phyloP scores from a whole-genome alignment of 2,329 filamentous ascomycete species.

The Ceratocystis albifundus region DNA sequence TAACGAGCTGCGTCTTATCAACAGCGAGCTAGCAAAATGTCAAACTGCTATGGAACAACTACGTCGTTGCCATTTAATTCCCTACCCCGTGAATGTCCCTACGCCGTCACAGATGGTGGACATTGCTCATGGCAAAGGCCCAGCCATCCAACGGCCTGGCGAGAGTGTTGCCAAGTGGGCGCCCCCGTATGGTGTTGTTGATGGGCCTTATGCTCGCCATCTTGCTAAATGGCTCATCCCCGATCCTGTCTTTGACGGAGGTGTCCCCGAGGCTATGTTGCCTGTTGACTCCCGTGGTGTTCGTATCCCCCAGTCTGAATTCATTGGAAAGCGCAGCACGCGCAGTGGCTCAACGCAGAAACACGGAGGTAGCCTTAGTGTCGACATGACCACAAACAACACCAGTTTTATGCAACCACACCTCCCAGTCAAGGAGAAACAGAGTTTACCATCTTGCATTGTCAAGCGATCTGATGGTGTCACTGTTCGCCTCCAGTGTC shows the following conservation, averaged over 20 bases:
- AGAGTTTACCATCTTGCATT: conserved; percentile 56
- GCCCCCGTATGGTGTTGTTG: conserved; percentile 77
- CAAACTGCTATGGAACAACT: conserved; percentile 88
- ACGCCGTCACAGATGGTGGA: conserved; percentile 56
- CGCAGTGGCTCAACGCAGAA: conserved; percentile 38
- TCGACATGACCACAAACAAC: conserved; percentile 23
- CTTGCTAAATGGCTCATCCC: conserved; percentile 93
- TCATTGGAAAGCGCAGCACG: conserved; percentile 40
- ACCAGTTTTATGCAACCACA: conserved; percentile 32
- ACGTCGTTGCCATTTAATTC: conserved; percentile 81
- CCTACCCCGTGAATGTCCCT: conserved; percentile 63
- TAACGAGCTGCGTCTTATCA: conserved; percentile 82
- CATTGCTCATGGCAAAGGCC: conserved; percentile 63
- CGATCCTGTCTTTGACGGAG: conserved; percentile 73
- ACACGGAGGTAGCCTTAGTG: conserved; percentile 37
- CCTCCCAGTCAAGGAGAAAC: conserved; percentile 64
- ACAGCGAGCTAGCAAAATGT: conserved; percentile 92
- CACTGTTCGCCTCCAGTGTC: conserved; percentile 80
- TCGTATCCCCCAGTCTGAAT: conserved; percentile 52
- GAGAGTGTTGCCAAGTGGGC: conserved; percentile 63
- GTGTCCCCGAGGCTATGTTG: conserved; percentile 38
- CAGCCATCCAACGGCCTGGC: conserved; percentile 52
- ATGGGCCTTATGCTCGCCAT: conserved; percentile 87
- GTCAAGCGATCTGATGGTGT: conserved; percentile 77
- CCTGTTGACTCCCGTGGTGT: conserved; percentile 51